Evolutionary conservation across 176 grass and related monocot species (phyloP).

Genomic region (Melocanna baccifera): DNA sequence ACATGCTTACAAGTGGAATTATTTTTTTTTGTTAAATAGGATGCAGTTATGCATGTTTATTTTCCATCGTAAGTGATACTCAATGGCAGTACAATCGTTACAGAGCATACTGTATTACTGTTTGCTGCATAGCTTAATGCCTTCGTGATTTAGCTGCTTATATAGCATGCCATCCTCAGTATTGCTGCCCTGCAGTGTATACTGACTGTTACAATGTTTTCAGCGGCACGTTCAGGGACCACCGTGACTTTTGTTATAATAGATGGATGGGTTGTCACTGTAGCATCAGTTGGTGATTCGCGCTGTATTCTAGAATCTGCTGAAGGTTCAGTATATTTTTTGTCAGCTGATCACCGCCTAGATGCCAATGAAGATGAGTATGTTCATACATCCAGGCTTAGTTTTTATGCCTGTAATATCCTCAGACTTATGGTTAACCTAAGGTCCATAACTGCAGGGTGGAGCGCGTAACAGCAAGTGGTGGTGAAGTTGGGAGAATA

Average conservation of each 20-base stretch:
- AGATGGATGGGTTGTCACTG: conserved; percentile 89
- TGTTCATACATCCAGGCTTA: conserved; percentile 25
- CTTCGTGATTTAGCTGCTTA: conserved; percentile 5
- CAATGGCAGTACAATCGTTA: background rate
- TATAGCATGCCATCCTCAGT: conserved; percentile 10
- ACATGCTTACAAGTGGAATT: background rate
- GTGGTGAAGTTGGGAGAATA: conserved; percentile 95
- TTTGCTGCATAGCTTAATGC: background rate
- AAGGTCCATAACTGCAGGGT: conserved; percentile 49
- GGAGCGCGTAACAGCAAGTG: conserved; percentile 78
- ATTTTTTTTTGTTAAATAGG: background rate
- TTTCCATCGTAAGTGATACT: conserved; percentile 1
- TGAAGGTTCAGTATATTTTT: conserved; percentile 69
- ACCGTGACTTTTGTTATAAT: conserved; percentile 97
- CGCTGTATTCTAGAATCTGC: conserved; percentile 90
- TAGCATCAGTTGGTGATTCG: conserved; percentile 90
- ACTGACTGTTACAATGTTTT: conserved; percentile 42
- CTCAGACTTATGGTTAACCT: conserved; percentile 24
- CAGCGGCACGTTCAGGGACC: conserved; percentile 77
- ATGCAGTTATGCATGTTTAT: conserved; percentile 6
- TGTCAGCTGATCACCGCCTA: conserved; percentile 88
- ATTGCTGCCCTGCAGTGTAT: background rate
- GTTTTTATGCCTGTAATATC: conserved; percentile 23
- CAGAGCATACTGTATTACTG: background rate
- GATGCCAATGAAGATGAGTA: conserved; percentile 92